Conservation (phyloP, 179 eudicot species). For the Amaranthus tricolor region DNA sequence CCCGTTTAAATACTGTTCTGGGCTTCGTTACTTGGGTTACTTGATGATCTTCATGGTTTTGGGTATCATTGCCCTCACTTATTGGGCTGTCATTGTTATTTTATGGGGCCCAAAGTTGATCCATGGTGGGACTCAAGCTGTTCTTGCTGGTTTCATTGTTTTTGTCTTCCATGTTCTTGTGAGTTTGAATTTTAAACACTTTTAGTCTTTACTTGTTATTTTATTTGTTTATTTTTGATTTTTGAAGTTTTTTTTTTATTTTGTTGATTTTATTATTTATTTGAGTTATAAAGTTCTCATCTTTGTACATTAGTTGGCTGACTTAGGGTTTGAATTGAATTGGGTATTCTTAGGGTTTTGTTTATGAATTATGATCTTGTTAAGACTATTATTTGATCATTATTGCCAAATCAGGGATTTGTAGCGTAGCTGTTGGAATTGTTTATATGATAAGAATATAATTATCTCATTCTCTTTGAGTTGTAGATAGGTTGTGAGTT, state of each 20-base stretch:
- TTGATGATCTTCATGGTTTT: conserved; percentile 63
- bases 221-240: not conserved
- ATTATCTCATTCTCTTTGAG: too few species aligned
- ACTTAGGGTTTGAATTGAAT: conserved; percentile 10
- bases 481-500: too few species aligned
- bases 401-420: not conserved
- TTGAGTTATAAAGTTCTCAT: not conserved
- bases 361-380: not conserved
- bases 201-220: not conserved
- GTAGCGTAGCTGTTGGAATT: not conserved
- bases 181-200: conserved; percentile 9
- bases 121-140: conserved; percentile 41
- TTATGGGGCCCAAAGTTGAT: conserved; percentile 71
- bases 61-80: conserved; percentile 53
- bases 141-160: conserved; percentile 44
- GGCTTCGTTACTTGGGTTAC: conserved; percentile 68
- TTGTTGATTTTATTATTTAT: not conserved
- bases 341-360: not conserved
- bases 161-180: conserved; percentile 68
- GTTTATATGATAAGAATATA: not conserved
- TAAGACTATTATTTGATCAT: not conserved
- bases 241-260: too few species aligned
- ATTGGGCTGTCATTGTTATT: conserved; percentile 69
- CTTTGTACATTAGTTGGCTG: not conserved
- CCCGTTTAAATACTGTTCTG: conserved; percentile 74